Base-by-base conservation (phyloP, 2,329 filamentous ascomycete species). In the Xylaria arbuscula region DNA sequence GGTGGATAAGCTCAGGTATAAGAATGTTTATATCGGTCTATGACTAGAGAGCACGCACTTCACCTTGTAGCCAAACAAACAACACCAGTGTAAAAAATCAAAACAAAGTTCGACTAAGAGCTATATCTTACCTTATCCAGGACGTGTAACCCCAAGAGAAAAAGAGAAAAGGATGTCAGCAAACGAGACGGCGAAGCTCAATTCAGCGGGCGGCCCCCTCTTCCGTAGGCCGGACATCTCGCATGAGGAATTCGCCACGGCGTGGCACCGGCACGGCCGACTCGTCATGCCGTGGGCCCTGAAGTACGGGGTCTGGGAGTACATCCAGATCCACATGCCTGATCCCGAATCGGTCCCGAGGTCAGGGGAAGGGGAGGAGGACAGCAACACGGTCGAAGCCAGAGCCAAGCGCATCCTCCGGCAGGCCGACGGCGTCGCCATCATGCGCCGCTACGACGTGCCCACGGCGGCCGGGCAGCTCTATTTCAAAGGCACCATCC, bases 321-420 rank as follows among this genome's bases (percentile, higher is more conserved):
- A 73, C 40, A 62, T 62, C 28, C 71, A 73, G 64, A 70, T 73
- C 47, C 71, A 73, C 58, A 61, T 73, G 48, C 70, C 67, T 17
- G 5, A 42, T 36, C 40, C 38, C 45, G 45, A 45, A 19, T 15
- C 53, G 6, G 11, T 4, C 13, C 32, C 59, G 15, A n/a, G 42
- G 13, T 10, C 28, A 28, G 28, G 28, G 28, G 28, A 28, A 3
- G 28, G 5, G 5, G 28, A 22, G 10, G 32, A 51, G 3, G 40
- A 57, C 2, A 5, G 5, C 28, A 5, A 28, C 1, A 61, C 61
- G 13, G 22, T 64, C 24, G 61, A 68, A 50, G 22, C 50, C 38
- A 64, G 36, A 62, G 70, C 68, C 1, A 56, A 50, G 38, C 58
- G 57, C 34, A 61, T 64, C 47, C 64, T 72, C 50, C 54, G 34